Evolutionary conservation across 345 rosid genomes (phyloP).

Genomic region (Eucalyptus erythrocorys): DNA sequence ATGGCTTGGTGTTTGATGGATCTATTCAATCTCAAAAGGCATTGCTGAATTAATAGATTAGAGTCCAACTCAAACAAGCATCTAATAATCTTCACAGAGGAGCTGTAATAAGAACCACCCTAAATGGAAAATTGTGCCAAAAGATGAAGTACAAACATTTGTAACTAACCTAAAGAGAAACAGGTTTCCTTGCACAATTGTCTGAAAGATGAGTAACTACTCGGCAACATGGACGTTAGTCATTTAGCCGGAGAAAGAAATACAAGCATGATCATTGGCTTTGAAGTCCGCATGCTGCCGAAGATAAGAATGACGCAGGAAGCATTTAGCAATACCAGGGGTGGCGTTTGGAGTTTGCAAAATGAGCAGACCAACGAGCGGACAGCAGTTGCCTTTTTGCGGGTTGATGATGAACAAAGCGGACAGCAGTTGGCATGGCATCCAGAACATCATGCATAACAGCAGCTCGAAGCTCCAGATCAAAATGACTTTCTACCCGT

Average conservation of each 20-base stretch:
- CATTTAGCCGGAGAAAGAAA: too few species aligned
- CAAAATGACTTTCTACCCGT: conserved; percentile 96
- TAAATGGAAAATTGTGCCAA: not conserved
- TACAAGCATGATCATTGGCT: conserved; percentile 30
- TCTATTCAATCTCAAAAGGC: not conserved
- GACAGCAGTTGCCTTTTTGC: conserved; percentile 91
- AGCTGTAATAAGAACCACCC: not conserved
- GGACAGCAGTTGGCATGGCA: conserved; percentile 99
- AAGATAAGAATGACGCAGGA: conserved; percentile 98
- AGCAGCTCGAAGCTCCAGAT: conserved; percentile 98
- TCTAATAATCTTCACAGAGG: not conserved
- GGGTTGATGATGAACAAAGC: conserved; percentile 99
- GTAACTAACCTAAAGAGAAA: too few species aligned
- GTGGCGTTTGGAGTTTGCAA: conserved; percentile 98
- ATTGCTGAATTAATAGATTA: not conserved
- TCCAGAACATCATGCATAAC: conserved; percentile 99
- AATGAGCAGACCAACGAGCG: conserved; percentile 99
- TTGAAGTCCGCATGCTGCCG: conserved; percentile 93
- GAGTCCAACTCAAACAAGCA: not conserved
- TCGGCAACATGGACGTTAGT: too few species aligned
- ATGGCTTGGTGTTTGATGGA: not conserved
- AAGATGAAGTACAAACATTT: too few species aligned
- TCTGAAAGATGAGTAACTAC: too few species aligned
- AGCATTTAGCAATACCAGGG: conserved; percentile 92
- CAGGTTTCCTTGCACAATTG: too few species aligned